Evolutionary conservation across 352 stramenopile genomes (phyloP).

Genomic region (Globisporangium nunn): DNA sequence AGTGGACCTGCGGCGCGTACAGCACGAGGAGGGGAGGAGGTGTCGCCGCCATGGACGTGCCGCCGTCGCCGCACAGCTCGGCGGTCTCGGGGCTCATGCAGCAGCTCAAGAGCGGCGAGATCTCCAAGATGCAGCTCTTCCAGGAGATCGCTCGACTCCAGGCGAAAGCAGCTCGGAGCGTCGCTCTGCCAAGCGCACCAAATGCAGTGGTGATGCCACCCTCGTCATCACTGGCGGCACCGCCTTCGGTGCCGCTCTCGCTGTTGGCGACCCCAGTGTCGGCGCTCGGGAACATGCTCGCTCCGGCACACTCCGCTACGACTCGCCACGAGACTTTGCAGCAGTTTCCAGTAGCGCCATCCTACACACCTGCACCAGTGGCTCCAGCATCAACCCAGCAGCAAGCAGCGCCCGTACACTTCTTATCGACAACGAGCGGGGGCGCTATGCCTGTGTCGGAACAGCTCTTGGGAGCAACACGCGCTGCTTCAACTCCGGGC

Average conservation of each 20-base stretch:
- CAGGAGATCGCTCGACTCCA: slow-evolving; percentile 76
- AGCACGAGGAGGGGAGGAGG: no score
- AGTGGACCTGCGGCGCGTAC: no score
- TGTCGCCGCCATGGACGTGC: slow-evolving; percentile 24
- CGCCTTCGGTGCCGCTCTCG: not conserved
- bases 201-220: not conserved
- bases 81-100: slow-evolving; percentile 73
- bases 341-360: not conserved
- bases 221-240: not conserved
- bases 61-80: slow-evolving; percentile 19
- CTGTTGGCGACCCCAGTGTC: slow-evolving; percentile 5
- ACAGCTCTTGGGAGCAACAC: not conserved
- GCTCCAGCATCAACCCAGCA: not conserved
- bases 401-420: not conserved
- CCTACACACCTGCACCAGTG: not conserved
- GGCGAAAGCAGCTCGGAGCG: slow-evolving; percentile 7
- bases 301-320: not conserved
- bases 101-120: slow-evolving; percentile 78
- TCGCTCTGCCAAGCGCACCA: not conserved
- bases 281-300: not conserved
- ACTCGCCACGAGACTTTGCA: not conserved
- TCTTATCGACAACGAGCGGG: not conserved
- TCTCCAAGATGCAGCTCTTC: slow-evolving; percentile 84
- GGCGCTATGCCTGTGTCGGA: not conserved
- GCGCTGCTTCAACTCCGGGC: not conserved